Conservation (phyloP, 2,329 filamentous ascomycete species). For the Nigrograna mackinnonii region DNA sequence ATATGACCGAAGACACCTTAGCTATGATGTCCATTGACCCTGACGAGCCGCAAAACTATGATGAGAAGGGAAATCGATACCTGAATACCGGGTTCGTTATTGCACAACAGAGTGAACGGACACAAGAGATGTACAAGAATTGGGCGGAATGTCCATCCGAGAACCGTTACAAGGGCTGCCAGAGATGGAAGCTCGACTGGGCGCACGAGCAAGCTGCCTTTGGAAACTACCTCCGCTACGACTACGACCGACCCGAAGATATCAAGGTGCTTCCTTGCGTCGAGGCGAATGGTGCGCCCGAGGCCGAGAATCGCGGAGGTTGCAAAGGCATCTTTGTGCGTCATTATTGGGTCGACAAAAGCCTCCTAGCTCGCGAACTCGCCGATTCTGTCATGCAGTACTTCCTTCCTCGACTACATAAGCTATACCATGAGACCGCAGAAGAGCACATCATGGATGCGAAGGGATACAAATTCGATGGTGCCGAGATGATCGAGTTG, state of each 20-base stretch:
- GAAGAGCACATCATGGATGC: constrained; percentile 35
- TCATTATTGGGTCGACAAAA: constrained; percentile 42
- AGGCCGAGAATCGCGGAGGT: constrained; percentile 33
- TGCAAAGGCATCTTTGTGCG: constrained; percentile 43
- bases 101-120: constrained; percentile 38
- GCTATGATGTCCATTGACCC: constrained; percentile 53
- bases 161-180: constrained; percentile 36
- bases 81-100: constrained; percentile 52
- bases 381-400: constrained; percentile 41
- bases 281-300: constrained; percentile 42
- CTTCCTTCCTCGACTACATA: constrained; percentile 36
- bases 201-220: constrained; percentile 44
- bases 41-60: constrained; percentile 45
- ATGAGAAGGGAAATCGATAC: constrained; percentile 43
- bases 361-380: constrained; percentile 32
- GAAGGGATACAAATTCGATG: constrained; percentile 35
- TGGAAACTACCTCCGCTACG: constrained; percentile 42
- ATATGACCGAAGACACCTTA: constrained; percentile 48
- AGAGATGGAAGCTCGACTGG: constrained; percentile 38
- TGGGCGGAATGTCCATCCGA: constrained; percentile 43
- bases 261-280: constrained; percentile 42
- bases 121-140: constrained; percentile 32
- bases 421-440: constrained; percentile 29
- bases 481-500: constrained; percentile 34
- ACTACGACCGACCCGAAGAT: constrained; percentile 38